phyloP scores from a whole-genome alignment of 495 filamentous ascomycete species.

The Neurospora terricola region DNA sequence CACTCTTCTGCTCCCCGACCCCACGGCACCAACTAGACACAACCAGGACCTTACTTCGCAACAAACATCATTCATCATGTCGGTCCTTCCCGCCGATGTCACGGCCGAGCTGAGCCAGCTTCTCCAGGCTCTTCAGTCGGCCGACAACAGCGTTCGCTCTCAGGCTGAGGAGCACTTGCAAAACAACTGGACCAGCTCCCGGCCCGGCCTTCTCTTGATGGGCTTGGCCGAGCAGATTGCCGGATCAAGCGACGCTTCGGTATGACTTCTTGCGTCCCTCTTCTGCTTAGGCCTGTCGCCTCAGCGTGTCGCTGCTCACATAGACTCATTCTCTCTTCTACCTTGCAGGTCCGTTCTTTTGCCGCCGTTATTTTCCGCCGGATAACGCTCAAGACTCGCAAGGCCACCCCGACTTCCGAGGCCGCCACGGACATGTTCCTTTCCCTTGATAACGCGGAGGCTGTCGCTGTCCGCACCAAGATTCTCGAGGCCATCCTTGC shows the following conservation, averaged over 20 bases:
- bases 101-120: constrained; percentile 76
- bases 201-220: constrained; percentile 82
- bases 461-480: constrained; percentile 67
- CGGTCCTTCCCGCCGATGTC: constrained; percentile 70
- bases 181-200: constrained; percentile 71
- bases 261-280: constrained; percentile 33
- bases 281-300: background rate
- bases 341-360: constrained; percentile 68
- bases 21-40: background rate
- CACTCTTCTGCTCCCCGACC: background rate
- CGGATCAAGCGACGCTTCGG: constrained; percentile 54
- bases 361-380: constrained; percentile 90
- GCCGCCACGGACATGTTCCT: constrained; percentile 74
- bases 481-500: constrained; percentile 63
- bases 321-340: background rate
- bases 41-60: background rate
- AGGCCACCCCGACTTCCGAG: constrained; percentile 53
- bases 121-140: constrained; percentile 73
- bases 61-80: constrained; percentile 46
- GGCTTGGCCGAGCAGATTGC: constrained; percentile 88
- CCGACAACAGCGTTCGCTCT: constrained; percentile 76
- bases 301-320: background rate
- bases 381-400: constrained; percentile 79
- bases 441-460: constrained; percentile 58
- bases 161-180: constrained; percentile 84